A percentile compares a stretch with the other conserved stretches of the same genome.
Conservation (phyloP, 176 grass and related monocot genomes). For the Melocanna baccifera region DNA sequence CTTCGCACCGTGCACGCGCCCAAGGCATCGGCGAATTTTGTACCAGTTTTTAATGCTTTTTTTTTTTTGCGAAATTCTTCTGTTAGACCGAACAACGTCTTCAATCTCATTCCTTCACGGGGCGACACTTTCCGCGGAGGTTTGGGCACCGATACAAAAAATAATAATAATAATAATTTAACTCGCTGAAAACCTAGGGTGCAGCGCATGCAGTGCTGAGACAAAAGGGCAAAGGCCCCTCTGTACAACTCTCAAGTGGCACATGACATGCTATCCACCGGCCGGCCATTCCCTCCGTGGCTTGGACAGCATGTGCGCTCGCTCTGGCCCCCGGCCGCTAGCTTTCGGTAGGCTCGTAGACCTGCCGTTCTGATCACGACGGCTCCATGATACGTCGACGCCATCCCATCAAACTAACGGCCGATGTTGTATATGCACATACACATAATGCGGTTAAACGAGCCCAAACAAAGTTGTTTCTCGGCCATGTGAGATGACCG, state of each 20-base stretch:
- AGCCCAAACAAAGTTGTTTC: background rate
- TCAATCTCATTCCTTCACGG: background rate
- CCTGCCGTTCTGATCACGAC: conserved; percentile 19
- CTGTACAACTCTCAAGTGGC: background rate
- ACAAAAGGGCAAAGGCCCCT: background rate
- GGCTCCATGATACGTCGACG: background rate
- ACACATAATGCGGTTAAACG: background rate
- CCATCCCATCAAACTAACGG: background rate
- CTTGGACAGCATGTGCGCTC: conserved; percentile 13
- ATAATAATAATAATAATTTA: too few relatives aligned
- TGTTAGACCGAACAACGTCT: too few relatives aligned
- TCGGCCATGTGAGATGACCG: background rate
- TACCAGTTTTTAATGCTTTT: too few relatives aligned
- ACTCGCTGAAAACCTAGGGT: background rate
- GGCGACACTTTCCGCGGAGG: too few relatives aligned
- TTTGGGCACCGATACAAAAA: too few relatives aligned
- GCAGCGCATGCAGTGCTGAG: background rate
- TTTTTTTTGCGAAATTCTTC: too few relatives aligned
- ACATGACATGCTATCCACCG: background rate
- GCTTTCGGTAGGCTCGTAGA: background rate
- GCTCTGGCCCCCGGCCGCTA: background rate
- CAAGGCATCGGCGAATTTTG: too few relatives aligned
- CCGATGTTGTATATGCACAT: background rate
- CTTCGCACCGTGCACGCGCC: too few relatives aligned
- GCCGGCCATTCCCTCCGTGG: background rate